phyloP scores from a whole-genome alignment of 495 filamentous ascomycete species.

The Neurospora sp. region DNA sequence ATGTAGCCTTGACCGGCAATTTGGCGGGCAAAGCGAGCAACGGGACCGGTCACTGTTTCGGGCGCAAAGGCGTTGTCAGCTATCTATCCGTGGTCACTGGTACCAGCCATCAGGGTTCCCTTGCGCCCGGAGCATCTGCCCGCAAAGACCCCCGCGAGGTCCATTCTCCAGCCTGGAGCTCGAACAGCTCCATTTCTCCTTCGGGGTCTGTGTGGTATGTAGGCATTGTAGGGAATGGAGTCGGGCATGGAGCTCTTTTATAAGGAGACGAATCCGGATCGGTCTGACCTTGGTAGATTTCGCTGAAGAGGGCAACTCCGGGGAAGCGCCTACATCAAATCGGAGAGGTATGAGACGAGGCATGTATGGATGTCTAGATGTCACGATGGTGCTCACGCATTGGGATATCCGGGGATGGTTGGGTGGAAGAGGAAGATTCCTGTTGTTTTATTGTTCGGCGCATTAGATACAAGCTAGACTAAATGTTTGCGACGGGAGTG shows the following conservation, averaged over 20 bases:
- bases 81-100: background rate
- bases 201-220: background rate
- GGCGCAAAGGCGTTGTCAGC: background rate
- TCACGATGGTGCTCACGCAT: conserved; percentile 43
- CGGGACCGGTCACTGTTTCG: conserved; percentile 77
- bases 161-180: background rate
- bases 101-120: background rate
- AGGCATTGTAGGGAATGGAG: background rate
- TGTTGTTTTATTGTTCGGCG: conserved; percentile 18
- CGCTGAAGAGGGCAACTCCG: conserved; percentile 82
- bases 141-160: background rate
- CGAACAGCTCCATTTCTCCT: background rate
- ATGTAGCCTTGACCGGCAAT: conserved; percentile 93
- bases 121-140: background rate
- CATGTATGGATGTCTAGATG: background rate
- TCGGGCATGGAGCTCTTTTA: background rate
- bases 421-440: conserved; percentile 89
- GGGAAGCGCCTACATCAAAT: conserved; percentile 54
- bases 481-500: background rate
- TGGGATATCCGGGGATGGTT: conserved; percentile 69
- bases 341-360: conserved; percentile 13
- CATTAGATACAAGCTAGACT: background rate
- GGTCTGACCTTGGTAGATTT: conserved; percentile 83
- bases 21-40: conserved; percentile 81
- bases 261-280: background rate